A percentile compares a stretch with the other conserved stretches of the same genome.
Conservation (phyloP, 2,329 filamentous ascomycete genomes). For the Microsporum ferrugineum region DNA sequence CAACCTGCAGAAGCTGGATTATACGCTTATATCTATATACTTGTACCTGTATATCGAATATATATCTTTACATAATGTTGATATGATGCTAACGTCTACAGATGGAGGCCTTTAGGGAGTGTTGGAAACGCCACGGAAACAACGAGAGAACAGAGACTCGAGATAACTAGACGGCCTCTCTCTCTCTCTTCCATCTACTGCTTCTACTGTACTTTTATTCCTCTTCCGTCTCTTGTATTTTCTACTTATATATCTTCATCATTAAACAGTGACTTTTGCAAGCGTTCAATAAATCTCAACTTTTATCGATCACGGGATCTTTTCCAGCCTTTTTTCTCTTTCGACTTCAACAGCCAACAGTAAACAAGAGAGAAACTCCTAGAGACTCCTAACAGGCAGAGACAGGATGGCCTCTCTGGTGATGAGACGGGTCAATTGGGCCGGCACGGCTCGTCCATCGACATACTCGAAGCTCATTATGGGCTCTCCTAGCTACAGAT, state of each 20-base stretch:
- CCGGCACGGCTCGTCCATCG: not conserved
- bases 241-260: not conserved
- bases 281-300: not conserved
- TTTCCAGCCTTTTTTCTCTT: not conserved
- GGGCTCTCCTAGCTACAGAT: not conserved
- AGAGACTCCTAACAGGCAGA: not conserved
- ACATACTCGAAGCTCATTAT: not conserved
- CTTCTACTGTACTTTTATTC: not conserved
- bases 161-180: slow-evolving; percentile 40
- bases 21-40: too few species aligned
- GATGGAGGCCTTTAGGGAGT: slow-evolving; percentile 83
- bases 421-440: not conserved
- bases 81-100: slow-evolving; percentile 30
- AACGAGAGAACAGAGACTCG: slow-evolving; percentile 69
- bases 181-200: not conserved
- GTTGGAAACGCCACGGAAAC: slow-evolving; percentile 86
- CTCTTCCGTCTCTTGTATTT: not conserved
- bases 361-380: not conserved
- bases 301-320: not conserved
- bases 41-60: not conserved
- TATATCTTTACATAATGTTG: not conserved
- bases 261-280: not conserved
- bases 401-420: slow-evolving; percentile 4
- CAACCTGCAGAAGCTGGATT: too few species aligned
- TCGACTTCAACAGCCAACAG: not conserved